Conservation (phyloP, 2,329 filamentous ascomycete genomes). For the Ophidiomyces ophidiicola region DNA sequence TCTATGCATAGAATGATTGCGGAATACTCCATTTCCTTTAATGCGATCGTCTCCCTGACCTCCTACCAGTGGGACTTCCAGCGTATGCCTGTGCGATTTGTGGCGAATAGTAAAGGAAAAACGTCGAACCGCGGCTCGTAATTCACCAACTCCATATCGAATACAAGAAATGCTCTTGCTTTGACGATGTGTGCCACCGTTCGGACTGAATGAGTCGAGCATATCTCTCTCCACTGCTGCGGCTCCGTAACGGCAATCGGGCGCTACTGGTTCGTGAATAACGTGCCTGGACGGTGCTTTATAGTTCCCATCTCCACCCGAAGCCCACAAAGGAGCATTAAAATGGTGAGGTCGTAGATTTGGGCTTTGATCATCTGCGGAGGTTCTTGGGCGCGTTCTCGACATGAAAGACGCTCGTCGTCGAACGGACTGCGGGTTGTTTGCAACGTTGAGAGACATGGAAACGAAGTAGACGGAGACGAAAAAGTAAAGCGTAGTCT, state of each 20-base stretch:
- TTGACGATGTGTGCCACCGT: slow-evolving; percentile 10
- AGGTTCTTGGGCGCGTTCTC: slow-evolving; percentile 28
- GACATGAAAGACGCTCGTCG: slow-evolving; percentile 29
- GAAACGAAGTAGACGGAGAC: background rate
- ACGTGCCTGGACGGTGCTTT: slow-evolving; percentile 12
- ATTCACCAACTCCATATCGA: slow-evolving; percentile 31
- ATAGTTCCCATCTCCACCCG: slow-evolving; percentile 11
- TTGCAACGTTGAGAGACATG: slow-evolving; percentile 10
- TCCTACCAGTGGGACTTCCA: slow-evolving; percentile 6
- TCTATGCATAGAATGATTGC: slow-evolving; percentile 24
- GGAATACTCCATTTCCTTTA: slow-evolving; percentile 20
- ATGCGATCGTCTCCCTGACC: slow-evolving; percentile 9
- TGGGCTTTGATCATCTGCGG: slow-evolving; percentile 17
- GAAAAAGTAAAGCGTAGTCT: no score
- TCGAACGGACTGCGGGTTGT: slow-evolving; percentile 8
- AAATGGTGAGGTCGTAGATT: slow-evolving; percentile 7
- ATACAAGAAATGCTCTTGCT: slow-evolving; percentile 34
- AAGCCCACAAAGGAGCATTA: slow-evolving; percentile 13
- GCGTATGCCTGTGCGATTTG: slow-evolving; percentile 18
- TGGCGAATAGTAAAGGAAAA: slow-evolving; percentile 31
- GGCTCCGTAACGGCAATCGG: background rate
- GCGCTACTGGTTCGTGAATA: slow-evolving; percentile 7
- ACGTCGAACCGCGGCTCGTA: slow-evolving; percentile 32
- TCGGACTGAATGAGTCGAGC: background rate
- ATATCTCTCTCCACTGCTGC: background rate